phyloP scores from a whole-genome alignment of 805 yeast genomes.

The Teunomyces gatunensis region DNA sequence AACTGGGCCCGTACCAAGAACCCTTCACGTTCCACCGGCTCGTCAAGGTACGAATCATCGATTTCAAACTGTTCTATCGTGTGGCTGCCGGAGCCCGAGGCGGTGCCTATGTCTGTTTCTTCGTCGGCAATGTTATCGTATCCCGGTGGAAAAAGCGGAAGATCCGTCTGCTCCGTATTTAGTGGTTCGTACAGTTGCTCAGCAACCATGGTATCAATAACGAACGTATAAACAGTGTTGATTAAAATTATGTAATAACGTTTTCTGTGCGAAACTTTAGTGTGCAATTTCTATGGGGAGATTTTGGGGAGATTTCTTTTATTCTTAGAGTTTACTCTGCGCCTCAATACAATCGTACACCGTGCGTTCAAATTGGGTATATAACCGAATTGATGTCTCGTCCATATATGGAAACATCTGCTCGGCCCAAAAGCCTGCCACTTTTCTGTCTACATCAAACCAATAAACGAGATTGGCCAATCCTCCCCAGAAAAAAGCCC shows the following conservation, averaged over 20 bases:
- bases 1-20: slow-evolving; percentile 38
- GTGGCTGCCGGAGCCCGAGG: slow-evolving; percentile 1
- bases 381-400: slow-evolving; percentile 13
- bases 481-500: slow-evolving; percentile 40
- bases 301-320: too few species aligned
- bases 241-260: background rate
- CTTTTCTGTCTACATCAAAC: slow-evolving; percentile 36
- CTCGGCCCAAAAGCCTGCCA: slow-evolving; percentile 40
- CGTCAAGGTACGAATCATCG: slow-evolving; percentile 25
- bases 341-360: slow-evolving; percentile 20
- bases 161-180: background rate
- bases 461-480: slow-evolving; percentile 39
- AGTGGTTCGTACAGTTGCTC: slow-evolving; percentile 3
- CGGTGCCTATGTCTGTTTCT: background rate
- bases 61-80: slow-evolving; percentile 35
- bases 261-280: too few species aligned
- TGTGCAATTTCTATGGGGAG: too few species aligned
- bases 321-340: background rate
- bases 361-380: slow-evolving; percentile 21
- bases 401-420: slow-evolving; percentile 38
- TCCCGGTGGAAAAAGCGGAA: slow-evolving; percentile 12
- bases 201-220: slow-evolving; percentile 1
- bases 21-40: slow-evolving; percentile 16
- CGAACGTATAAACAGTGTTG: background rate
- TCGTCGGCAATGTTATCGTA: slow-evolving; percentile 8